phyloP scores from a whole-genome alignment of 371 early-diverging fungal genomes.

The Hamiltosporidium tvaerminnensis region DNA sequence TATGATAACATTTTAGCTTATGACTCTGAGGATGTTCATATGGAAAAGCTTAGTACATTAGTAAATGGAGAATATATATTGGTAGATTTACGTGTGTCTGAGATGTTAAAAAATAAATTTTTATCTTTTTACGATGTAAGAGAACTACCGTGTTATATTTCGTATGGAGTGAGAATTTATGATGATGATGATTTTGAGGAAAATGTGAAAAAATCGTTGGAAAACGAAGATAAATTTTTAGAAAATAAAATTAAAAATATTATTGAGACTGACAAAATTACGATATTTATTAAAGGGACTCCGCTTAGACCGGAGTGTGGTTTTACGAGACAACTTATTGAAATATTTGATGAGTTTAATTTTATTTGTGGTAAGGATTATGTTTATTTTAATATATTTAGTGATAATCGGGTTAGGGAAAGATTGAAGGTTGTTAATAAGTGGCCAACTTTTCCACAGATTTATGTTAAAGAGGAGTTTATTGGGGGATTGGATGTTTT shows the following conservation, averaged over 20 bases:
- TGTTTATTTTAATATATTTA: constrained; percentile 43
- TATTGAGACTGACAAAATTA: constrained; percentile 9
- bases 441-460: constrained; percentile 54
- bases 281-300: constrained; percentile 51
- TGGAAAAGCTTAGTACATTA: neutral
- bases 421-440: constrained; percentile 41
- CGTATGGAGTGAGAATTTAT: constrained; percentile 11
- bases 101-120: constrained; percentile 11
- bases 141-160: constrained; percentile 11
- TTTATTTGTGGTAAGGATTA: neutral
- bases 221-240: constrained; percentile 6
- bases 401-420: constrained; percentile 32
- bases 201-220: constrained; percentile 6
- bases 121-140: constrained; percentile 11
- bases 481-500: constrained; percentile 50
- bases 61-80: constrained; percentile 1
- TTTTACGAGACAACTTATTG: constrained; percentile 2
- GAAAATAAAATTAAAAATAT: neutral
- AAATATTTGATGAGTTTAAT: constrained; percentile 3
- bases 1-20: constrained; percentile 17
- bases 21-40: constrained; percentile 4
- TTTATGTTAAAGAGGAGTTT: constrained; percentile 44
- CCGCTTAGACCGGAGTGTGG: neutral
- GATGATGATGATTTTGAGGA: constrained; percentile 16
- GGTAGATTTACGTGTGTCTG: constrained; percentile 6